Percentiles rank a stretch among this genome's conserved stretches.
phyloP scores from a whole-genome alignment of 2,329 filamentous ascomycete species.

The Epichloe baconii region DNA sequence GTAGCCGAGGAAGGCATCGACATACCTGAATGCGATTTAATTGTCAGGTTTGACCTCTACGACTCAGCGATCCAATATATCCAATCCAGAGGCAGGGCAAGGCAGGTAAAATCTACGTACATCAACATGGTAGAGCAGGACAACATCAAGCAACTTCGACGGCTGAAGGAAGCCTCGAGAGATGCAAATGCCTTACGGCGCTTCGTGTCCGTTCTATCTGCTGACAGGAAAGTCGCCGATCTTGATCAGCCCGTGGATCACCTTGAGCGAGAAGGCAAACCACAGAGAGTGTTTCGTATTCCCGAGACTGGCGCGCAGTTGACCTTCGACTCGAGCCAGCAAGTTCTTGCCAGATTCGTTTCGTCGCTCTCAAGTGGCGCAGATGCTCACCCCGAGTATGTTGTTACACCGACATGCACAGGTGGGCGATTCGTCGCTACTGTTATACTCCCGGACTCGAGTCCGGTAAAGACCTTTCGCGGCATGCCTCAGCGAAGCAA shows the following conservation, averaged over 20 bases:
- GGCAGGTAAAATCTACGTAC: constrained; percentile 65
- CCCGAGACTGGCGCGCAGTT: constrained; percentile 60
- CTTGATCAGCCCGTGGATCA: constrained; percentile 8
- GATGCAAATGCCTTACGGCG: constrained; percentile 52
- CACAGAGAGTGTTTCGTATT: constrained; percentile 44
- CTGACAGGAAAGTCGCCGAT: constrained; percentile 46
- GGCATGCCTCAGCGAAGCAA: constrained; percentile 58
- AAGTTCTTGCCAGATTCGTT: constrained; percentile 60
- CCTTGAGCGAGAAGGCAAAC: constrained; percentile 10
- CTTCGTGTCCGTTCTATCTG: constrained; percentile 64
- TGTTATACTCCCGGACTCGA: constrained; percentile 61
- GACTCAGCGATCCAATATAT: constrained; percentile 88
- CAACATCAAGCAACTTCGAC: constrained; percentile 47
- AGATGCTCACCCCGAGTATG: constrained; percentile 40
- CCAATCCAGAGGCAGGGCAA: constrained; percentile 79
- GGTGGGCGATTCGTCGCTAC: constrained; percentile 59
- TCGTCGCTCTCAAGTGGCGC: constrained; percentile 38
- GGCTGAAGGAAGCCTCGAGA: constrained; percentile 44
- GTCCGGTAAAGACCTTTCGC: constrained; percentile 53
- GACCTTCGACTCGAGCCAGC: constrained; percentile 62
- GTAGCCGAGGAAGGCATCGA: constrained; percentile 57
- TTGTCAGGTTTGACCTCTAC: constrained; percentile 75
- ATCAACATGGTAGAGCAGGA: constrained; percentile 68
- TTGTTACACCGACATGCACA: constrained; percentile 33
- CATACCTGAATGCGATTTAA: constrained; percentile 52